These are phyloP conservation scores for Arabidopsis thaliana DNA, from an alignment of 345 rosid genomes.

Conservation along the genomic window TAIR10.1 NC_003075.7:14566501-14567000, in stretches of 20 bases:
- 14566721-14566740: conserved; percentile 61
- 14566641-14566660: conserved; percentile 61
- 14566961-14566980: conserved; percentile 92
- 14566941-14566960: conserved; percentile 86
- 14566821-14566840: conserved; percentile 48
- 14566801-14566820: conserved; percentile 87
- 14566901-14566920: conserved; percentile 96
- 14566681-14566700: conserved; percentile 82
- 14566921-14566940: conserved; percentile 88
- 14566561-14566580: conserved; percentile 57
- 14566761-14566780: conserved; percentile 39
- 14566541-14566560: conserved; percentile 75
- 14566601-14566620: conserved; percentile 33
- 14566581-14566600: conserved; percentile 51
- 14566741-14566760: conserved; percentile 41
- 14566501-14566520: conserved; percentile 73
- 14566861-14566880: conserved; percentile 92
- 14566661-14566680: conserved; percentile 81
- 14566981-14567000: conserved; percentile 23
- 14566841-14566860: conserved; percentile 74
- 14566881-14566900: conserved; percentile 91
- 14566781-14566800: conserved; percentile 77
- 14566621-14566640: conserved; percentile 9
- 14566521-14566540: conserved; percentile 52
- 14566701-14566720: conserved; percentile 65